These are phyloP conservation scores for Plasmodium ovale DNA, from an alignment of 169 alveolate species.

Conservation along the genomic window DNA sequence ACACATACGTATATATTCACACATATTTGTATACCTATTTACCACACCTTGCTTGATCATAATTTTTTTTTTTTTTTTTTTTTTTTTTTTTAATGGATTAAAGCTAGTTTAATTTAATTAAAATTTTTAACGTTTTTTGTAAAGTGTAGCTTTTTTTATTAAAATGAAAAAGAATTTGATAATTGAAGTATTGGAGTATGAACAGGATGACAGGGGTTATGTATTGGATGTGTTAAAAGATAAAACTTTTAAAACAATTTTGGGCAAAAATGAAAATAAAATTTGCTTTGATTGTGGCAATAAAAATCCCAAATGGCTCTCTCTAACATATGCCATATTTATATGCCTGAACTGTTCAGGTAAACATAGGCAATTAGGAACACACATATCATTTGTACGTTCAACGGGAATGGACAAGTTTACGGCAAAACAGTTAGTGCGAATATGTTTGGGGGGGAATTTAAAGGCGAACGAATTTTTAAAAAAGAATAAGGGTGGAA, in stretches of 20 bases:
- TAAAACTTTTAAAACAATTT: slow-evolving; percentile 82
- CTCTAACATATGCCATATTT: slow-evolving; percentile 95
- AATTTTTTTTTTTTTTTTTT: slow-evolving; percentile 13
- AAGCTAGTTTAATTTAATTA: not conserved
- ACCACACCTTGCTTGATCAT: too few species aligned
- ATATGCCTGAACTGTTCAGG: slow-evolving; percentile 97
- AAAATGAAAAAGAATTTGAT: slow-evolving; percentile 68
- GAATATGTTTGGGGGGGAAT: slow-evolving; percentile 87
- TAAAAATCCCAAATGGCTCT: slow-evolving; percentile 97
- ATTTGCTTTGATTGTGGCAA: slow-evolving; percentile 96
- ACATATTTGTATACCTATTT: too few species aligned
- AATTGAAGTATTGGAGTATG: slow-evolving; percentile 69
- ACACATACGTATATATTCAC: too few species aligned
- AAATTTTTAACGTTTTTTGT: not conserved
- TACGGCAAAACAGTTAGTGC: slow-evolving; percentile 88
- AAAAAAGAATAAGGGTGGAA: slow-evolving; percentile 43
- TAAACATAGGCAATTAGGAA: slow-evolving; percentile 96
- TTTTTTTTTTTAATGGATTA: not conserved
- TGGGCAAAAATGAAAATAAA: slow-evolving; percentile 84
- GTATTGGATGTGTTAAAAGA: slow-evolving; percentile 87
- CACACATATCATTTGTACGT: slow-evolving; percentile 95
- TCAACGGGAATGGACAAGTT: slow-evolving; percentile 93
- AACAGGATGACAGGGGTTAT: slow-evolving; percentile 87
- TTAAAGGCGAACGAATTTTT: slow-evolving; percentile 76
- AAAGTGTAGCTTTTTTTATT: slow-evolving; percentile 5